Evolutionary conservation across 306 rosid genomes (phyloP), one percentile per base, ranked within the genome.

Genomic region (Corylus avellana): DNA sequence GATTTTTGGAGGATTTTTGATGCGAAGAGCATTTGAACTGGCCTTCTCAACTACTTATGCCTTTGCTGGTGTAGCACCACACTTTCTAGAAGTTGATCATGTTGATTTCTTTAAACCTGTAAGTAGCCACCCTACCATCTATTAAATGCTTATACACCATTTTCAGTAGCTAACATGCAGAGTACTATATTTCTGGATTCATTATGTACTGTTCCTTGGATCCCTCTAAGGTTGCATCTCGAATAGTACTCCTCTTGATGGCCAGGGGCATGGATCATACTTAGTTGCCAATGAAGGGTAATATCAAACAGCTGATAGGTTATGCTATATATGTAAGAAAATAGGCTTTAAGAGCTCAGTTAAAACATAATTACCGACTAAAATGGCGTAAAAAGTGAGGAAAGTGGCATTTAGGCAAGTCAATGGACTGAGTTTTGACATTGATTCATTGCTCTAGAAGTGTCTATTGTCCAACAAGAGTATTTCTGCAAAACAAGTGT

Each of bases 21-120:
- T 93, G 97, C 80, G 94, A 75, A 91, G 98, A 86, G 98, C 98
- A 1, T 88, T 91, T 84, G 98, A 93, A 86, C 89, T 93, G 72
- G 92, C 97, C 81, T 91, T 91, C 83, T 75, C 97, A 77, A 93
- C 98, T 12, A 86, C 94, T 50, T 93, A 93, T 76, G 88, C 85
- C 58, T 93, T 93, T 79, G 91, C 92, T 69, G 98, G 98, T 80
- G 94, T 78, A 17, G 97, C 94, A 56, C 97, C 98, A 51, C 88
- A 83, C 81, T 93, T 93, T 81, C 78, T 88, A 58, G 98, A 93
- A 90, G 98, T 93, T 75, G 98, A 93, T 81, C 98, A 90, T 70
- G 91, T 93, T 85, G 98, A 93, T 86, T 93, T 93, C 85, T 47
- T 91, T 76, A 93, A 81, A 88, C 98, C 97, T 61, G 98, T 93